Evolutionary conservation across 2,329 filamentous ascomycete species (phyloP).

Genomic region (Cladosporium sp.): DNA sequence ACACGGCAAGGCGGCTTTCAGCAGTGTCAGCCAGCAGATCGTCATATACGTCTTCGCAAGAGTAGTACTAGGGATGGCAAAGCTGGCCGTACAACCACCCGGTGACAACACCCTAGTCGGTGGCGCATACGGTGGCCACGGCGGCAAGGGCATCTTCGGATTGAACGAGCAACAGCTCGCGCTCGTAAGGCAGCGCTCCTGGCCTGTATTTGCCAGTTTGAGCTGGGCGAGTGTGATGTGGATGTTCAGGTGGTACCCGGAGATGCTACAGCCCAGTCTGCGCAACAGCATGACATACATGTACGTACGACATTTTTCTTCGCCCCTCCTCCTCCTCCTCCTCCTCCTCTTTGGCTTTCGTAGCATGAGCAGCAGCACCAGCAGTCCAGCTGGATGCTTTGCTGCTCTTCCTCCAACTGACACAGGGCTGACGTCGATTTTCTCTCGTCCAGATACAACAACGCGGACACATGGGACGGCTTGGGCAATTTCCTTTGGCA

Average conservation of each 20-base stretch:
- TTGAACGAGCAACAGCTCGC: slow-evolving; percentile 42
- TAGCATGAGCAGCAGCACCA: neutral
- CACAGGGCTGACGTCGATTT: slow-evolving; percentile 34
- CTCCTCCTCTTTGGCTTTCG: slow-evolving; percentile 15
- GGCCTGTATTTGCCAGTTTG: slow-evolving; percentile 87
- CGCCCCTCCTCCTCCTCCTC: neutral
- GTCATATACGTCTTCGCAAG: slow-evolving; percentile 97
- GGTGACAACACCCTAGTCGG: slow-evolving; percentile 40
- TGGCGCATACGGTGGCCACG: slow-evolving; percentile 40
- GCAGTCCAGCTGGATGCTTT: neutral
- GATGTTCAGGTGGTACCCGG: slow-evolving; percentile 87
- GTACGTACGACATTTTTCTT: slow-evolving; percentile 54
- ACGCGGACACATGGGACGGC: slow-evolving; percentile 87
- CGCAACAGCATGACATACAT: slow-evolving; percentile 97
- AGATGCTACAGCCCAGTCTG: slow-evolving; percentile 86
- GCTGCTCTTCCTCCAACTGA: slow-evolving; percentile 20
- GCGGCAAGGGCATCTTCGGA: slow-evolving; percentile 44
- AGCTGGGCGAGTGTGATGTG: slow-evolving; percentile 97
- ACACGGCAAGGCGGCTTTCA: slow-evolving; percentile 62
- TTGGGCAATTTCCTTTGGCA: slow-evolving; percentile 82
- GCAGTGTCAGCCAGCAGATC: slow-evolving; percentile 90
- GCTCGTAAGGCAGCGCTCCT: slow-evolving; percentile 63
- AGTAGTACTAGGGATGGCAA: slow-evolving; percentile 80
- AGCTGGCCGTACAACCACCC: slow-evolving; percentile 70
- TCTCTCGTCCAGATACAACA: slow-evolving; percentile 58